A percentile compares a stretch with the other conserved stretches of the same genome.
Conservation (phyloP, 2,329 filamentous ascomycete species). For the Epichloe glyceriae region DNA sequence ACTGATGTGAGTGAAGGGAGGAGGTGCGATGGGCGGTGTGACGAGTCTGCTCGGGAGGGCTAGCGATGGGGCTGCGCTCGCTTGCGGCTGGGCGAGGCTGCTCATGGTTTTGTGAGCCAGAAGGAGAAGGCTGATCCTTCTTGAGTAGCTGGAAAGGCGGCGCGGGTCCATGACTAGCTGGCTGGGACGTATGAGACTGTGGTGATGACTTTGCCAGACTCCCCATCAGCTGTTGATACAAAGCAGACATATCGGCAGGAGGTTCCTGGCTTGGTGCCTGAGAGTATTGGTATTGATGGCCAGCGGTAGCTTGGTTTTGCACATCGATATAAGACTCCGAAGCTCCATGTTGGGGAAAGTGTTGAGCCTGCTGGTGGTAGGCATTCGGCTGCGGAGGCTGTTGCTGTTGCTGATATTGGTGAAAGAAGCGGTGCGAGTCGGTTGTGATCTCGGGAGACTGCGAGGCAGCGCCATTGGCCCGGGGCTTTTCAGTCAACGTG, state of each 20-base stretch:
- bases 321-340: slow-evolving; percentile 15
- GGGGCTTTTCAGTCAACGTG: slow-evolving; percentile 27
- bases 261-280: slow-evolving; percentile 20
- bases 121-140: slow-evolving; percentile 31
- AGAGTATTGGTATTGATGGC: slow-evolving; percentile 8
- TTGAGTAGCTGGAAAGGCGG: slow-evolving; percentile 36
- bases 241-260: slow-evolving; percentile 20
- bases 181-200: slow-evolving; percentile 26
- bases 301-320: slow-evolving; percentile 12
- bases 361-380: slow-evolving; percentile 14
- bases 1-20: slow-evolving; percentile 17
- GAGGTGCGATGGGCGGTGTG: slow-evolving; percentile 24
- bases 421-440: slow-evolving; percentile 17
- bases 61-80: slow-evolving; percentile 31
- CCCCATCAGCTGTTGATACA: slow-evolving; percentile 26
- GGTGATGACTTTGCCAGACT: slow-evolving; percentile 27
- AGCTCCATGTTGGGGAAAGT: slow-evolving; percentile 14
- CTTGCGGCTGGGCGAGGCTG: slow-evolving; percentile 25
- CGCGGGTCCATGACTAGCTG: slow-evolving; percentile 15
- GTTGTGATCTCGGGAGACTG: slow-evolving; percentile 24
- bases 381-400: slow-evolving; percentile 12
- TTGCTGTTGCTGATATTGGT: slow-evolving; percentile 17
- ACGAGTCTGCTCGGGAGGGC: slow-evolving; percentile 30
- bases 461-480: slow-evolving; percentile 31
- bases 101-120: slow-evolving; percentile 24